phyloP scores from a whole-genome alignment of 805 yeast genomes.

The Metahyphopichia silvanorum region DNA sequence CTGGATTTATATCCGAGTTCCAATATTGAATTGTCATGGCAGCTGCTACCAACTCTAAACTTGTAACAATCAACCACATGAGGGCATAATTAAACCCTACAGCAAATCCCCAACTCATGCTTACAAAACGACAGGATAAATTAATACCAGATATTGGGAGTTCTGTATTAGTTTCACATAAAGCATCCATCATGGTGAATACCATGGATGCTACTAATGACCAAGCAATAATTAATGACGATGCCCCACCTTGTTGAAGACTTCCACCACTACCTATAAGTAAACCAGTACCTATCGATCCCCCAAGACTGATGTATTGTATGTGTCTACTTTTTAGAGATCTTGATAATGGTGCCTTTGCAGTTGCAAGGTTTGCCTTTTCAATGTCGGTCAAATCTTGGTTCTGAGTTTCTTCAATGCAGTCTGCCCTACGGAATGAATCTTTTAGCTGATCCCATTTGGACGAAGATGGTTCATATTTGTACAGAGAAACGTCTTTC shows the following conservation, averaged over 20 bases:
- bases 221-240: slow-evolving; percentile 51
- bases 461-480: too few relatives aligned
- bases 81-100: slow-evolving; percentile 38
- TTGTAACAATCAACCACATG: slow-evolving; percentile 36
- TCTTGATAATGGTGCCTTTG: slow-evolving; percentile 16
- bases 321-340: slow-evolving; percentile 48
- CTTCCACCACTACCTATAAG: slow-evolving; percentile 66
- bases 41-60: slow-evolving; percentile 37
- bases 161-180: slow-evolving; percentile 61
- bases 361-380: slow-evolving; percentile 29
- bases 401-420: slow-evolving; percentile 2
- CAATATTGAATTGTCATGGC: slow-evolving; percentile 36
- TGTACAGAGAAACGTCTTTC: too few relatives aligned
- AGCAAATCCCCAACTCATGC: slow-evolving; percentile 39
- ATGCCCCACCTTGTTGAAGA: slow-evolving; percentile 57
- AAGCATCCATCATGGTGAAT: slow-evolving; percentile 55
- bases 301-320: slow-evolving; percentile 77
- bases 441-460: slow-evolving; percentile 22
- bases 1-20: slow-evolving; percentile 34
- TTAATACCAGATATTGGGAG: slow-evolving; percentile 38
- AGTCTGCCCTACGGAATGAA: slow-evolving; percentile 28
- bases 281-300: slow-evolving; percentile 76
- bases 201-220: slow-evolving; percentile 56
- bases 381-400: slow-evolving; percentile 25
- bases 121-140: slow-evolving; percentile 34